Base-by-base conservation (phyloP, 1,284 basidiomycete genomes). In the Sanghuangporus weigelae region DNA sequence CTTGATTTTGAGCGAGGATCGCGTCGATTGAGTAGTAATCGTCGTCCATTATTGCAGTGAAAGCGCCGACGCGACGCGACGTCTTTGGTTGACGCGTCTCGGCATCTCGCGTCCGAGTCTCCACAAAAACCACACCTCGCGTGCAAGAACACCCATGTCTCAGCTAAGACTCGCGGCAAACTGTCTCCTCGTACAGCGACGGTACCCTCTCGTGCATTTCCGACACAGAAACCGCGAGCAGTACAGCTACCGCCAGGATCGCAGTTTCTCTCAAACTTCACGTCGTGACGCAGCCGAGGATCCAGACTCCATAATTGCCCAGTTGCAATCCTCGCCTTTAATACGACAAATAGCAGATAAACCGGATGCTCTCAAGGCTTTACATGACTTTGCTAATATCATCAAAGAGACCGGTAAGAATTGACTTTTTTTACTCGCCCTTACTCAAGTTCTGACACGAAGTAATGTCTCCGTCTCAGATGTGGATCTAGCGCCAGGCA, bases 1-100 rank as follows among this genome's bases (percentile, higher is more conserved):
- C 92, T 80, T 95, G 94, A 70, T 95, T 95, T 71, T 95, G 93
- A 16, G 93, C 89, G 21, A 96, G 82, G 67, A 96, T 95, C 4
- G 91, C 84, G 61, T 93, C 90, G 60, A 95, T 83, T 0, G 90
- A 93, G 74, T 90, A 95, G 74, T 95, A 96, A 72, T 94, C 91
- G 70, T 87, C 81, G 65, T 95, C 90, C 92, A 93, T 93, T 59
- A 50, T 46, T 59, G 62, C 40, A 6, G 26, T 55, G 35, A 46
- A 50, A 53, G 60, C 48, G 51, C 48, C 40, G 59, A 63, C 44
- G 55, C 57, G 59, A 57, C 49, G 42, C 39, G 55, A 23, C 50
- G 53, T 26, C 64, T 42, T 49, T 42, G 19, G 5, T 44, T 23
- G 26, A 62, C 62, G 31, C 39, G 63, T 64, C 46, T 46, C 35